A percentile compares a stretch with the other conserved stretches of the same genome.
phyloP scores from a whole-genome alignment of 2,329 filamentous ascomycete species.

The Waltergamsia citrina region DNA sequence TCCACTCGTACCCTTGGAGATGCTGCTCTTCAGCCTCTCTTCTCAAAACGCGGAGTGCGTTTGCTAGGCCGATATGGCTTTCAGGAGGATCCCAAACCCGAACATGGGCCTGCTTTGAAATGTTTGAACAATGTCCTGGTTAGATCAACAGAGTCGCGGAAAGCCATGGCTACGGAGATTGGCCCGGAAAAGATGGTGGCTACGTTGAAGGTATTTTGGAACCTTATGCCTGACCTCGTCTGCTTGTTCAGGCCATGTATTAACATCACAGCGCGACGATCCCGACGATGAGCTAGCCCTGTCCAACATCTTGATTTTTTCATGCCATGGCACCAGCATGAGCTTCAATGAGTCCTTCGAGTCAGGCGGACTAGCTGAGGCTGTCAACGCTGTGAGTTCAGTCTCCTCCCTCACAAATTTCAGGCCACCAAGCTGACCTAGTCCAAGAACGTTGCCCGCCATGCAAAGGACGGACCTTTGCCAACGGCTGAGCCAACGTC shows the following conservation, averaged over 20 bases:
- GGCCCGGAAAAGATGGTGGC: conserved; percentile 3
- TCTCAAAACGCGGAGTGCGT: conserved; percentile 2
- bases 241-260: too few relatives aligned
- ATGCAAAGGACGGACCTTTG: conserved; percentile 7
- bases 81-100: conserved; percentile 1
- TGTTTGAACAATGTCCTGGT: conserved; percentile 7
- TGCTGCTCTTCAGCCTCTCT: conserved; percentile 3
- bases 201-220: conserved; percentile 1
- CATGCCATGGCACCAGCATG: conserved; percentile 4
- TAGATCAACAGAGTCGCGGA: conserved; percentile 1
- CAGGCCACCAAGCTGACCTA: not conserved
- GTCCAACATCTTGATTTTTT: conserved; percentile 6
- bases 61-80: conserved; percentile 5
- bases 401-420: too few relatives aligned
- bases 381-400: too few relatives aligned
- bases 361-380: conserved; percentile 9
- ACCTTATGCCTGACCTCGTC: not conserved
- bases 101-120: conserved; percentile 5
- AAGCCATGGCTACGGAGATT: conserved; percentile 2
- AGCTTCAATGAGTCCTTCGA: conserved; percentile 7
- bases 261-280: conserved; percentile 4
- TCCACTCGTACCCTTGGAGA: conserved; percentile 1
- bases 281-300: conserved; percentile 5
- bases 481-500: conserved; percentile 10
- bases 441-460: conserved; percentile 7